These are phyloP conservation scores for Amesomyces nigricolor DNA, from an alignment of 2,329 filamentous ascomycete genomes.

Conservation along the genomic window DNA sequence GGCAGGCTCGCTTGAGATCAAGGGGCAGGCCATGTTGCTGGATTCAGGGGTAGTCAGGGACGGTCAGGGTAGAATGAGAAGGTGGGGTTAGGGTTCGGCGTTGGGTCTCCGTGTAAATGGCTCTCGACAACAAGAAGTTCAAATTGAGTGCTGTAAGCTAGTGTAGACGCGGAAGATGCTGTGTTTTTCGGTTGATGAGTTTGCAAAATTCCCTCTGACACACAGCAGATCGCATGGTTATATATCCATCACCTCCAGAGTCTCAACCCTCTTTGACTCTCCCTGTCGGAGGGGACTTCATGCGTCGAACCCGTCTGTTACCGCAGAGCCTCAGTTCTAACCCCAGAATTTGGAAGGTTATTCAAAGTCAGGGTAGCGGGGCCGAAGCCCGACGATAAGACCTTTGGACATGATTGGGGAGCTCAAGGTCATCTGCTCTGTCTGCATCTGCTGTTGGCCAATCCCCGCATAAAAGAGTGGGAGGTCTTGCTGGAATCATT, in stretches of 20 bases:
- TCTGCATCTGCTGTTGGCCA: neutral
- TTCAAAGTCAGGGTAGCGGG: neutral
- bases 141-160: neutral
- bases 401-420: neutral
- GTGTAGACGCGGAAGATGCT: too few species aligned
- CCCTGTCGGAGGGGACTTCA: neutral
- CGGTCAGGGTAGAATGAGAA: neutral
- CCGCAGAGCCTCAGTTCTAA: slow-evolving; percentile 8
- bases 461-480: neutral
- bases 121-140: neutral
- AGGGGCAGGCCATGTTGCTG: too few species aligned
- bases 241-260: neutral
- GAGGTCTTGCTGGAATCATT: too few species aligned
- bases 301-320: neutral
- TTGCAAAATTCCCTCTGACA: too few species aligned
- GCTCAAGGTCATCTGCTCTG: neutral
- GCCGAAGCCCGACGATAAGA: neutral
- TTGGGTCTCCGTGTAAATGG: slow-evolving; percentile 2
- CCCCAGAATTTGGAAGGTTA: neutral
- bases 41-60: too few species aligned
- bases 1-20: too few species aligned
- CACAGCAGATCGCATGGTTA: neutral
- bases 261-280: neutral
- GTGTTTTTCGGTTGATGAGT: too few species aligned
- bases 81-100: slow-evolving; percentile 5